phyloP scores from a whole-genome alignment of 192 early-diverging fungal species.

The Linnemannia hyalina region DNA sequence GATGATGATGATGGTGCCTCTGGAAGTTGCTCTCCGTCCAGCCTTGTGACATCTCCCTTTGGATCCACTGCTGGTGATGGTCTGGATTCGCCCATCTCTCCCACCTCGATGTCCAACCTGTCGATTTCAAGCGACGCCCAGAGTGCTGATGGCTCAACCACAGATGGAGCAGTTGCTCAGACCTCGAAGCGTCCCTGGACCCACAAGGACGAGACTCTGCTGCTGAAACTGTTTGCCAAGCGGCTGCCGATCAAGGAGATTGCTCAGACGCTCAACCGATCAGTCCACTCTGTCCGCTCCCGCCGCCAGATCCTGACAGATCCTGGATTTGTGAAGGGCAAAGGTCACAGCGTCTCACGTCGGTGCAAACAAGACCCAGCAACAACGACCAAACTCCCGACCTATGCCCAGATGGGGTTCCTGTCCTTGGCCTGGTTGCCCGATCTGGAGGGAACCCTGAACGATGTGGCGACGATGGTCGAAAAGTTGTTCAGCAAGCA shows the following conservation, averaged over 20 bases:
- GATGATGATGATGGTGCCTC: not conserved
- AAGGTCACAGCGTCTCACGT: conserved; percentile 39
- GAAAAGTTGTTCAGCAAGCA: conserved; percentile 50
- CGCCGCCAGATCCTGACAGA: conserved; percentile 51
- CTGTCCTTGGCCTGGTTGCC: conserved; percentile 50
- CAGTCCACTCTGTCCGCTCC: conserved; percentile 51
- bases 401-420: conserved; percentile 56
- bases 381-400: conserved; percentile 37
- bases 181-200: conserved; percentile 48
- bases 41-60: conserved; percentile 4
- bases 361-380: conserved; percentile 35
- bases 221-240: conserved; percentile 30
- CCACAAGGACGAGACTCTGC: conserved; percentile 28
- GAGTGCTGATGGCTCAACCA: conserved; percentile 4
- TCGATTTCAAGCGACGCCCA: not conserved
- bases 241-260: conserved; percentile 43
- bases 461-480: conserved; percentile 51
- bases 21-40: not conserved
- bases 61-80: not conserved
- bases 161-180: not conserved
- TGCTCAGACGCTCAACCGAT: conserved; percentile 32
- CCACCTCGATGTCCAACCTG: conserved; percentile 10
- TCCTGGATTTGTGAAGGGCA: conserved; percentile 53
- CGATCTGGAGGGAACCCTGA: conserved; percentile 38
- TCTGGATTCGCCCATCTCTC: conserved; percentile 15